Evolutionary conservation across 2,329 filamentous ascomycete species (phyloP), one percentile per base, ranked within the genome.

Genomic region (Penicillium sp.): DNA sequence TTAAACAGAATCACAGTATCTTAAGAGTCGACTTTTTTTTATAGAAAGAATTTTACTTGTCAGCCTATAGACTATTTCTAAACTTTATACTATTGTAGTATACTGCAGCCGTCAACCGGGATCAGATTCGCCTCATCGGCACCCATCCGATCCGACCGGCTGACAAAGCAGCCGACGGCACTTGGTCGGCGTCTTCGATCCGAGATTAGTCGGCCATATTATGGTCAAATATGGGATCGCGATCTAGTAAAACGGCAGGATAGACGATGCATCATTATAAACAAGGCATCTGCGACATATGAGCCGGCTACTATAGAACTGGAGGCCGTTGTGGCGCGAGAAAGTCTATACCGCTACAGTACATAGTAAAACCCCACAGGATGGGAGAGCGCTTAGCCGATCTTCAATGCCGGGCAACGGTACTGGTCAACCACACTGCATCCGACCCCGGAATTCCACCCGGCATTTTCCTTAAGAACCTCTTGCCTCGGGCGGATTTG

Each of bases 381-480:
- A 63, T 70, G 71, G 72, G 55, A 68, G 65, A 72, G 64, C 63
- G 63, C 68, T 72, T 75, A 74, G 63, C 73, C 73, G 72, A 74
- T 69, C 66, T 65, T 57, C 65, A 60, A 51, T 73, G 70, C 70
- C 70, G 70, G 64, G 43, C 63, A 59, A 65, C 57, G 61, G 66
- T 54, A 62, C 50, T 66, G 60, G 55, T 48, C 53, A 41, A 58
- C 49, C 53, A 27, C 47, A 48, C 59, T 55, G 53, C 61, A 63
- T 67, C 66, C 70, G 63, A 68, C 67, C 68, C 63, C 66, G 68
- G 67, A 69, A 67, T 70, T 55, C 55, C 56, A 56, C 52, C 66
- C 66, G 65, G 63, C 63, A 86, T 88, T 67, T 65, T 58, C 57
- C 57, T 68, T 72, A 69, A 72, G 57, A 65, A 59, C 55, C 48